Percentiles rank a stretch among this genome's conserved stretches.
These are phyloP conservation scores for Ustilago sp. DNA, from an alignment of 1,284 basidiomycete genomes.

Conservation along the genomic window DNA sequence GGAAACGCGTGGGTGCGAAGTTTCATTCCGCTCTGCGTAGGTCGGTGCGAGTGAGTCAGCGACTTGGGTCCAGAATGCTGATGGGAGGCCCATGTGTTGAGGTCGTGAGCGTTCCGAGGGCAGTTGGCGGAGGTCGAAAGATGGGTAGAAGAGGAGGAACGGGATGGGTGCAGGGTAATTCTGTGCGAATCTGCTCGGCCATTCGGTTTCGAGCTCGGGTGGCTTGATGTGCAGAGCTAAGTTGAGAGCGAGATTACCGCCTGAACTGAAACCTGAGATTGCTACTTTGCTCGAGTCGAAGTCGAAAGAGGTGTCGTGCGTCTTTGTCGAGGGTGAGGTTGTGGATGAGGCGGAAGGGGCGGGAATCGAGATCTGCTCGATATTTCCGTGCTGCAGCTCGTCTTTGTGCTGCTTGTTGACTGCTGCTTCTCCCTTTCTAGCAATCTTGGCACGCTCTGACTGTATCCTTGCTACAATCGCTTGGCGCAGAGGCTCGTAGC, in stretches of 20 bases:
- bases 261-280: slow-evolving; percentile 62
- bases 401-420: slow-evolving; percentile 28
- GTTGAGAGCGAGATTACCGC: slow-evolving; percentile 63
- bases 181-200: slow-evolving; percentile 36
- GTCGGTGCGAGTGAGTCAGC: slow-evolving; percentile 50
- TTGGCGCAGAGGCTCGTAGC: slow-evolving; percentile 33
- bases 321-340: background rate
- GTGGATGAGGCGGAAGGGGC: background rate
- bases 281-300: slow-evolving; percentile 46
- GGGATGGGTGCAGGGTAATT: slow-evolving; percentile 45
- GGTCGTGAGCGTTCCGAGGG: slow-evolving; percentile 50
- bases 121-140: slow-evolving; percentile 53
- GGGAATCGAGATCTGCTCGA: slow-evolving; percentile 25
- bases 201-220: slow-evolving; percentile 36
- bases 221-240: slow-evolving; percentile 47
- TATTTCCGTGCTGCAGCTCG: slow-evolving; percentile 34
- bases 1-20: slow-evolving; percentile 48
- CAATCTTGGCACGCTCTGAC: slow-evolving; percentile 29
- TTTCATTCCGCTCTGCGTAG: slow-evolving; percentile 44
- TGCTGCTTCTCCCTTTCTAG: slow-evolving; percentile 18
- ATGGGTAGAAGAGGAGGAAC: slow-evolving; percentile 57
- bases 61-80: slow-evolving; percentile 38
- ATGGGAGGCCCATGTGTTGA: slow-evolving; percentile 34
- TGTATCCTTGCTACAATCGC: slow-evolving; percentile 32
- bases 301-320: background rate